Percentiles rank a stretch among this genome's conserved stretches.
phyloP scores from a whole-genome alignment of 768 basidiomycete genomes.

The Calocybe gangraenosa region DNA sequence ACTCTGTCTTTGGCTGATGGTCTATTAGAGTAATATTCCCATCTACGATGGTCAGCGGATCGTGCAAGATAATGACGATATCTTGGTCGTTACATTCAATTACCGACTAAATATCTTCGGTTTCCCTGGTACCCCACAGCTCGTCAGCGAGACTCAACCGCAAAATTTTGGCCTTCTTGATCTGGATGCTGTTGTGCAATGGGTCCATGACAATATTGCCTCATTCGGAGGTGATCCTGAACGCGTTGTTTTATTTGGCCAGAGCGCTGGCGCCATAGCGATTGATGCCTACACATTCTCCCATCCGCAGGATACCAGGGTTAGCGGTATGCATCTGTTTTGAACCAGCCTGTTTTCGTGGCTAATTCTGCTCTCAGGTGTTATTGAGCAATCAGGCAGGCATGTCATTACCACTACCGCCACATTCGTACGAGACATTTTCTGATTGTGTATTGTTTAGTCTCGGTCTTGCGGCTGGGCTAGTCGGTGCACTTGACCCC shows the following conservation, averaged over 20 bases:
- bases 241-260: conserved; percentile 32
- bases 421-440: neutral
- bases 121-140: conserved; percentile 35
- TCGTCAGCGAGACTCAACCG: conserved; percentile 18
- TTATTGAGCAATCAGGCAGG: conserved; percentile 35
- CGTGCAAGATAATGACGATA: conserved; percentile 31
- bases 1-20: neutral
- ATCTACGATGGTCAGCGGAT: conserved; percentile 28
- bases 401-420: conserved; percentile 7
- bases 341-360: neutral
- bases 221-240: conserved; percentile 38
- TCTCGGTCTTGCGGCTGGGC: neutral
- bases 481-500: conserved; percentile 11
- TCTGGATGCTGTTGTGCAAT: conserved; percentile 37
- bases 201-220: conserved; percentile 46
- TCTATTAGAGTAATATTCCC: conserved; percentile 25
- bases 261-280: conserved; percentile 32
- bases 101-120: conserved; percentile 37
- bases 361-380: conserved; percentile 13
- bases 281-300: conserved; percentile 31
- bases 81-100: conserved; percentile 33
- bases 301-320: conserved; percentile 28
- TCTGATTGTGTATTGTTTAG: no score
- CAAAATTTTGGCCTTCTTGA: conserved; percentile 39
- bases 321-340: conserved; percentile 10